A percentile compares a stretch with the other conserved stretches of the same genome.
Conservation (phyloP, 83 land plant species). For the Diphasiastrum complanatum region DNA sequence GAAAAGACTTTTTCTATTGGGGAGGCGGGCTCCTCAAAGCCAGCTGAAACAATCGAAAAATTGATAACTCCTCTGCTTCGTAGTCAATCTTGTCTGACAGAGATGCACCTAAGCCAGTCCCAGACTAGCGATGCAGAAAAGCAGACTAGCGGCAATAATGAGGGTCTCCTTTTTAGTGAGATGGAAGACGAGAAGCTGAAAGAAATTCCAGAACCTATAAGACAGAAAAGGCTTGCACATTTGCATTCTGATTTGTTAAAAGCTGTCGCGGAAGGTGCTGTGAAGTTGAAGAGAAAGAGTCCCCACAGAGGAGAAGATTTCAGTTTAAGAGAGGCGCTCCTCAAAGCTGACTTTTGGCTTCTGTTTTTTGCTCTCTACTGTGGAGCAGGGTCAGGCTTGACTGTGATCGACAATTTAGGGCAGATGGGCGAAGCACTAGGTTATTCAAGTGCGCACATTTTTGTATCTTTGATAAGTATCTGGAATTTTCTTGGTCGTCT, state of each 20-base stretch:
- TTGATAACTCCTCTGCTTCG: too few relatives aligned
- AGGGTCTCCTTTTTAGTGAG: conserved; percentile 52
- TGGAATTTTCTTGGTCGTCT: conserved; percentile 98
- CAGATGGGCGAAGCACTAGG: conserved; percentile 89
- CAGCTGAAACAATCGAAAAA: too few relatives aligned
- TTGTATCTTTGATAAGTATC: conserved; percentile 96
- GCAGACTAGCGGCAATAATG: not conserved
- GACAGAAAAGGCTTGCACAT: not conserved
- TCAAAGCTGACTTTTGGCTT: conserved; percentile 93
- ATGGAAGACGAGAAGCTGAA: conserved; percentile 79
- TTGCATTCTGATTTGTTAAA: conserved; percentile 1
- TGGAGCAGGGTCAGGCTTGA: conserved; percentile 97
- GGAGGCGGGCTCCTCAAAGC: not conserved
- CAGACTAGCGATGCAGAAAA: too few relatives aligned
- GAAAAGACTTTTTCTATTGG: not conserved
- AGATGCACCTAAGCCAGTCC: too few relatives aligned
- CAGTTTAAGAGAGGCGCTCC: conserved; percentile 71
- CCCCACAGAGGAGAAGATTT: conserved; percentile 92
- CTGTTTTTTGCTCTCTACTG: conserved; percentile 66
- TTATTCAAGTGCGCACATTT: conserved; percentile 75
- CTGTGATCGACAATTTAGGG: conserved; percentile 92
- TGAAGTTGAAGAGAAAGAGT: conserved; percentile 43
- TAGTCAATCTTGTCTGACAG: too few relatives aligned
- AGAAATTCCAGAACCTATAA: conserved; percentile 54
- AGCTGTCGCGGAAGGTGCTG: conserved; percentile 26